Evolutionary conservation across 129 eudicot genomes (phyloP).

Genomic region (Flaveria trinervia): DNA sequence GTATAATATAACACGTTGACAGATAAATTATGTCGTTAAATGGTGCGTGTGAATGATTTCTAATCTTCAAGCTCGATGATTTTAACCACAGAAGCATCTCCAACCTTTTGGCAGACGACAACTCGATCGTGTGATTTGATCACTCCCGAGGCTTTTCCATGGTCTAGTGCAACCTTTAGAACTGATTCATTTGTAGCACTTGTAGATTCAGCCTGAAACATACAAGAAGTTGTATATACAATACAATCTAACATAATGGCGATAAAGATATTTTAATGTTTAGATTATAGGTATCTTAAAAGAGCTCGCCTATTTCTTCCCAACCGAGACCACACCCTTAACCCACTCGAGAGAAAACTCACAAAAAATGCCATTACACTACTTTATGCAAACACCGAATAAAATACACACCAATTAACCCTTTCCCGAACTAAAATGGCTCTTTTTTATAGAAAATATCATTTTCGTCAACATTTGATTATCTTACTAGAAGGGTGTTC

Average conservation of each 20-base stretch:
- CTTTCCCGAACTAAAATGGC: no score
- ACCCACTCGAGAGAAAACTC: no score
- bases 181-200: conserved; percentile 70
- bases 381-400: not conserved
- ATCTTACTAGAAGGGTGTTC: no score
- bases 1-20: conserved; percentile 21
- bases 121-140: conserved; percentile 84
- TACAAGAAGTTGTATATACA: not conserved
- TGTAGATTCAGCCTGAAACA: conserved; percentile 69
- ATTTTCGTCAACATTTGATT: no score
- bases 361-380: no score
- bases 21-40: not conserved
- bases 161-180: conserved; percentile 78
- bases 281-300: no score
- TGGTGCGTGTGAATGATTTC: not conserved
- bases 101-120: conserved; percentile 87
- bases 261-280: not conserved
- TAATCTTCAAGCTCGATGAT: conserved; percentile 87
- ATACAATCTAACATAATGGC: not conserved
- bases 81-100: conserved; percentile 83
- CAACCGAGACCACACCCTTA: no score
- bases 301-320: no score
- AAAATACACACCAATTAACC: no score
- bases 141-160: conserved; percentile 74
- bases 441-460: no score